phyloP scores from a whole-genome alignment of 805 yeast genomes.

The Hanseniaspora clermontiae region DNA sequence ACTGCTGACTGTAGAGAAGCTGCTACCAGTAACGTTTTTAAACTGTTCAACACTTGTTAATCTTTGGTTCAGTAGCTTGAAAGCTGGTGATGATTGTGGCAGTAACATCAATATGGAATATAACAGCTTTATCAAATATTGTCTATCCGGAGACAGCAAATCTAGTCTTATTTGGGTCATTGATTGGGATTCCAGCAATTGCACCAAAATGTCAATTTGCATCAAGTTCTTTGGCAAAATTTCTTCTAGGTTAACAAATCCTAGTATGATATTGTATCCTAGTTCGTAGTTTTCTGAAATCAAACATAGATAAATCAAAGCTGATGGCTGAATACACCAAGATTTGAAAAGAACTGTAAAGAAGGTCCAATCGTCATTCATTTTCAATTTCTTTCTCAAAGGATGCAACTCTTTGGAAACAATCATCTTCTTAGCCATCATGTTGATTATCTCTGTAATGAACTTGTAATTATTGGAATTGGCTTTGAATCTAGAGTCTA shows the following conservation, averaged over 20 bases:
- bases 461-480: conserved; percentile 43
- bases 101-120: conserved; percentile 87
- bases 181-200: conserved; percentile 81
- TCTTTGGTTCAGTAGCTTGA: conserved; percentile 65
- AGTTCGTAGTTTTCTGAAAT: conserved; percentile 79
- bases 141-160: conserved; percentile 74
- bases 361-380: conserved; percentile 55
- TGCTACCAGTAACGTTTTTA: conserved; percentile 19
- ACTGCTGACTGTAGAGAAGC: conserved; percentile 14
- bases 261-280: conserved; percentile 69
- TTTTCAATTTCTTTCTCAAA: conserved; percentile 56
- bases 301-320: conserved; percentile 72
- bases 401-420: conserved; percentile 70
- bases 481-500: conserved; percentile 37
- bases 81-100: conserved; percentile 79
- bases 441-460: conserved; percentile 69
- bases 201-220: conserved; percentile 81
- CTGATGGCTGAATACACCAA: conserved; percentile 87
- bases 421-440: conserved; percentile 70
- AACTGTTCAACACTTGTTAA: conserved; percentile 34
- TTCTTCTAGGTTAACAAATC: conserved; percentile 64
- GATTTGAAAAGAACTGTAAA: conserved; percentile 70
- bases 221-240: conserved; percentile 65
- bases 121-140: conserved; percentile 70
- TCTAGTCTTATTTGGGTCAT: conserved; percentile 78